Evolutionary conservation across 2,329 filamentous ascomycete species (phyloP).

Genomic region (Xylaria sp.): DNA sequence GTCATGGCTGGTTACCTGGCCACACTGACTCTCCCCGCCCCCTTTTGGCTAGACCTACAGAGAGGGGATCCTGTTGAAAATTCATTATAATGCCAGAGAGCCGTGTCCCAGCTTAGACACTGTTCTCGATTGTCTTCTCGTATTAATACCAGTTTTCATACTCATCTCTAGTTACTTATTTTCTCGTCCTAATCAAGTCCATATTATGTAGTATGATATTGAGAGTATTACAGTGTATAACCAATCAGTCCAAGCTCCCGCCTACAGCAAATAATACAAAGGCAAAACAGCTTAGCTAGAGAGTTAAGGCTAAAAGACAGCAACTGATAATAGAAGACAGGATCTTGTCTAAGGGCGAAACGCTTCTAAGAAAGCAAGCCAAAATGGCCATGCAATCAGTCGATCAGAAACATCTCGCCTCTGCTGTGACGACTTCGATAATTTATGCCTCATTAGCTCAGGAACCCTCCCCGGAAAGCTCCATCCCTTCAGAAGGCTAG

Average conservation of each 20-base stretch:
- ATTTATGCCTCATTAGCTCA: slow-evolving; percentile 13
- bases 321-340: neutral
- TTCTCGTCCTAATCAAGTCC: no score
- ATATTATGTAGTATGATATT: no score
- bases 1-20: neutral
- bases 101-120: neutral
- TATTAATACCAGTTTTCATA: no score
- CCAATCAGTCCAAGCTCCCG: no score
- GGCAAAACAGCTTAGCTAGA: neutral
- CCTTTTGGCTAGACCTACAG: slow-evolving; percentile 17
- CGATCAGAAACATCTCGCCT: neutral
- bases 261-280: neutral
- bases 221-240: no score
- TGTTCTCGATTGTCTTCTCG: no score
- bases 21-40: neutral
- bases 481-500: neutral
- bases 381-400: neutral
- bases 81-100: neutral
- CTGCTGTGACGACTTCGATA: neutral
- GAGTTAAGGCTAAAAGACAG: neutral
- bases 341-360: neutral
- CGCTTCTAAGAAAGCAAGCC: neutral
- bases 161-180: no score
- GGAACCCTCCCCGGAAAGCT: neutral
- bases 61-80: neutral